Evolutionary conservation across 805 yeast species (phyloP).

Genomic region (Saccharomycopsis lassenensis): DNA sequence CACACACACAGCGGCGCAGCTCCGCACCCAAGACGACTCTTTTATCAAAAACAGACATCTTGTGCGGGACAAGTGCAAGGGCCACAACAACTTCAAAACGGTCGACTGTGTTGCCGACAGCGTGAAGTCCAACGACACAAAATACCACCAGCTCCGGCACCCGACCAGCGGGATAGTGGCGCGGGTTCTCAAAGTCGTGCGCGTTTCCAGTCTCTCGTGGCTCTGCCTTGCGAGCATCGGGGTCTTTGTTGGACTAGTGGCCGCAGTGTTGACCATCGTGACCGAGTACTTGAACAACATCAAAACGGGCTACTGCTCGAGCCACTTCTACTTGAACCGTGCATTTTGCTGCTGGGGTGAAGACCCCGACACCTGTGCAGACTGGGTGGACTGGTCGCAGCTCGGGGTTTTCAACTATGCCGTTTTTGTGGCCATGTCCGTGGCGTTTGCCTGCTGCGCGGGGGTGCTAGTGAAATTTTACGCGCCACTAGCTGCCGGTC

Average conservation of each 20-base stretch:
- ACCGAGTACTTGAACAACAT: conserved; percentile 81
- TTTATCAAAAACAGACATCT: conserved; percentile 20
- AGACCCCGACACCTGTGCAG: conserved; percentile 38
- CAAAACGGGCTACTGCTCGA: conserved; percentile 67
- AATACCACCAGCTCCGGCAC: conserved; percentile 7
- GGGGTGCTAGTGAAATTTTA: conserved; percentile 56
- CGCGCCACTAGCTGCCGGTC: conserved; percentile 92
- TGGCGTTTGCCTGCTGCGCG: conserved; percentile 50
- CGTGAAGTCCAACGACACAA: conserved; percentile 32
- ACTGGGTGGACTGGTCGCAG: conserved; percentile 62
- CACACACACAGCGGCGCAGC: too few relatives aligned
- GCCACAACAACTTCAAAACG: conserved; percentile 53
- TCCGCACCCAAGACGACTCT: conserved; percentile 11
- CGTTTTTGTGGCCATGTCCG: conserved; percentile 47
- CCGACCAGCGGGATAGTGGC: conserved; percentile 4
- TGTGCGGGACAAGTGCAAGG: conserved; percentile 25
- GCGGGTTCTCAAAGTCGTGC: conserved; percentile 15
- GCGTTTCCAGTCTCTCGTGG: conserved; percentile 37
- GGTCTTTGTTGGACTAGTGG: conserved; percentile 64
- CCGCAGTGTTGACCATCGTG: conserved; percentile 68
- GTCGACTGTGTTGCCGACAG: conserved; percentile 65
- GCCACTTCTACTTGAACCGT: conserved; percentile 57
- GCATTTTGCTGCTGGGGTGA: conserved; percentile 77
- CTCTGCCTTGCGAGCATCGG: conserved; percentile 70
- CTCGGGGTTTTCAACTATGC: conserved; percentile 38